phyloP scores from a whole-genome alignment of 2,329 filamentous ascomycete species.

The Sphaerostilbella broomeana region DNA sequence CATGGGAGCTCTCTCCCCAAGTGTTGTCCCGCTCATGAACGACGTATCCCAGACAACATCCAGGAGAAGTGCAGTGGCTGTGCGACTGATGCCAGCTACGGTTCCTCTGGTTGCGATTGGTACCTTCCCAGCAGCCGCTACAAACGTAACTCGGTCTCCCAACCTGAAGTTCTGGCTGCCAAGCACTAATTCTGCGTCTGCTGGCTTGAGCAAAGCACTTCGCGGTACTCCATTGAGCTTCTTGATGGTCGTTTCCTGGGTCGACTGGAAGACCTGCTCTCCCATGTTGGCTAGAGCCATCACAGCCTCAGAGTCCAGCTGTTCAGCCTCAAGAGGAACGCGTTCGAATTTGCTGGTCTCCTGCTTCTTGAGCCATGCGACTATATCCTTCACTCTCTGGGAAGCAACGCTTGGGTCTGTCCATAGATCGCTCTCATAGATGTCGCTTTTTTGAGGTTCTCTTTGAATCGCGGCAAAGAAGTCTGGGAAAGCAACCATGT shows the following conservation, averaged over 20 bases:
- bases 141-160: constrained; percentile 89
- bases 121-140: constrained; percentile 86
- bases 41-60: constrained; percentile 91
- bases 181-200: constrained; percentile 88
- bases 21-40: constrained; percentile 94
- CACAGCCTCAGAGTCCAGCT: constrained; percentile 87
- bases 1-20: constrained; percentile 81
- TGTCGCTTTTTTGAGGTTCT: constrained; percentile 80
- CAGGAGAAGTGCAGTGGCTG: constrained; percentile 71
- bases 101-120: constrained; percentile 89
- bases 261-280: constrained; percentile 52
- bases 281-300: constrained; percentile 71
- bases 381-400: constrained; percentile 85
- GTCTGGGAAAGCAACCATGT: constrained; percentile 91
- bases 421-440: constrained; percentile 82
- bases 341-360: constrained; percentile 89
- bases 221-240: constrained; percentile 77
- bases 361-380: constrained; percentile 83
- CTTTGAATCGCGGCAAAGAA: constrained; percentile 85
- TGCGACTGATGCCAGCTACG: constrained; percentile 89
- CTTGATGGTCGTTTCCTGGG: constrained; percentile 52
- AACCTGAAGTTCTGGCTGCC: constrained; percentile 76
- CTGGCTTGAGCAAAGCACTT: constrained; percentile 82
- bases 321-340: constrained; percentile 93
- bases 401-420: constrained; percentile 63